These are phyloP conservation scores for Cicer judaicum DNA, from an alignment of 306 rosid genomes.

Conservation along the genomic window DNA sequence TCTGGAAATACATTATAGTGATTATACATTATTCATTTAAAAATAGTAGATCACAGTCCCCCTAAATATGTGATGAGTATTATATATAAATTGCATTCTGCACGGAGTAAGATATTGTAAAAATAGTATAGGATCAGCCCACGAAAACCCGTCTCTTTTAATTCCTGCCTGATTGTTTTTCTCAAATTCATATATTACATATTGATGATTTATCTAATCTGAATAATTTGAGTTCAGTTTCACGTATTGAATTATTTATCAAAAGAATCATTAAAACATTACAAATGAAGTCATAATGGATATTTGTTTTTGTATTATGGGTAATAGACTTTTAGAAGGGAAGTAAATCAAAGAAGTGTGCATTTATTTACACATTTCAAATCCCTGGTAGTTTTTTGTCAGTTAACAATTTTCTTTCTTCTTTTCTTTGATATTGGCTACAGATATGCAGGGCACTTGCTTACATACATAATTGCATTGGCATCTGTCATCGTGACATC, in stretches of 20 bases:
- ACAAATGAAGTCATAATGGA: not conserved
- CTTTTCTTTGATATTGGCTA: constrained; percentile 45
- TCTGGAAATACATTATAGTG: constrained; percentile 3
- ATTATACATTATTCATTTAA: constrained; percentile 17
- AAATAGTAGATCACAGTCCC: not conserved
- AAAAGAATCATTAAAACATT: not conserved
- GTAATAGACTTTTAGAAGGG: constrained; percentile 5
- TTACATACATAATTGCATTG: constrained; percentile 92
- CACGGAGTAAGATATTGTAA: not conserved
- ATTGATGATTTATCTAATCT: constrained; percentile 17
- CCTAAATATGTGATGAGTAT: constrained; percentile 18
- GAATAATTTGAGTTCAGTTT: constrained; percentile 20
- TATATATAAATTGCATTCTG: not conserved
- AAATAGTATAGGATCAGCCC: constrained; percentile 21
- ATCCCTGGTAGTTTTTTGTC: constrained; percentile 4
- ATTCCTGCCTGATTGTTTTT: constrained; percentile 1
- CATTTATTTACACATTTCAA: constrained; percentile 20
- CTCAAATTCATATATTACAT: not conserved
- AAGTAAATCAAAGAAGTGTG: constrained; percentile 22
- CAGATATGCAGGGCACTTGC: constrained; percentile 99
- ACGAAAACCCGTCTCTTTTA: constrained; percentile 2
- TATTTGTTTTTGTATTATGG: constrained; percentile 15
- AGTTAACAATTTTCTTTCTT: constrained; percentile 28
- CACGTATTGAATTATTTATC: constrained; percentile 29
- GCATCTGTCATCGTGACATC: constrained; percentile 98